A percentile compares a stretch with the other conserved stretches of the same genome.
These are phyloP conservation scores for Tricholoma matsutake DNA, from an alignment of 768 basidiomycete genomes.

Conservation along the genomic window DNA sequence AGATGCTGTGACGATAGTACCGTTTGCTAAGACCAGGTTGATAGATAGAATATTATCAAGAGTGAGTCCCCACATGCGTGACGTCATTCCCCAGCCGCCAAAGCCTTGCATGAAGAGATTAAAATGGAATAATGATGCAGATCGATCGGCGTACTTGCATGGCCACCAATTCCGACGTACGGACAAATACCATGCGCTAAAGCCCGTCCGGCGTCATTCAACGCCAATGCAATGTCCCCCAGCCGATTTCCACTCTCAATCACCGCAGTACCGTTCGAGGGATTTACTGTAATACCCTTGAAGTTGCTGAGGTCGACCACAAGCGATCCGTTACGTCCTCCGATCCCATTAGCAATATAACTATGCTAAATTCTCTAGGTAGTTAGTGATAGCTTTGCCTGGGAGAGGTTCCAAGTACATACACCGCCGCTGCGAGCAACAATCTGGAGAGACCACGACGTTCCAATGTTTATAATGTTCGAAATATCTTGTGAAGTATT, in stretches of 20 bases:
- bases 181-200: slow-evolving; percentile 43
- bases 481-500: neutral
- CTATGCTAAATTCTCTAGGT: too few relatives aligned
- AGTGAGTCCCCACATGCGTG: slow-evolving; percentile 13
- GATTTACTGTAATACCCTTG: too few relatives aligned
- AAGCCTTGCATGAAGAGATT: slow-evolving; percentile 14
- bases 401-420: too few relatives aligned
- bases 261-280: too few relatives aligned
- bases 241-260: too few relatives aligned
- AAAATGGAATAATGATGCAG: too few relatives aligned
- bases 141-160: slow-evolving; percentile 29
- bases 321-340: too few relatives aligned
- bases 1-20: slow-evolving; percentile 38
- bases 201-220: slow-evolving; percentile 39
- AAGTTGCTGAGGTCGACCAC: too few relatives aligned
- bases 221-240: slow-evolving; percentile 30
- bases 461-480: neutral
- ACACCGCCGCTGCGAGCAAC: too few relatives aligned
- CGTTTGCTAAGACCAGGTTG: slow-evolving; percentile 28
- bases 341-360: too few relatives aligned
- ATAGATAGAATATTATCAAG: too few relatives aligned
- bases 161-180: slow-evolving; percentile 38
- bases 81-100: slow-evolving; percentile 50
- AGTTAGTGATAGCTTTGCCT: too few relatives aligned
- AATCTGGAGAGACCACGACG: neutral